Evolutionary conservation across 1,284 basidiomycete genomes (phyloP), one percentile per base, ranked within the genome.

Genomic region (Pholiota adiposa): DNA sequence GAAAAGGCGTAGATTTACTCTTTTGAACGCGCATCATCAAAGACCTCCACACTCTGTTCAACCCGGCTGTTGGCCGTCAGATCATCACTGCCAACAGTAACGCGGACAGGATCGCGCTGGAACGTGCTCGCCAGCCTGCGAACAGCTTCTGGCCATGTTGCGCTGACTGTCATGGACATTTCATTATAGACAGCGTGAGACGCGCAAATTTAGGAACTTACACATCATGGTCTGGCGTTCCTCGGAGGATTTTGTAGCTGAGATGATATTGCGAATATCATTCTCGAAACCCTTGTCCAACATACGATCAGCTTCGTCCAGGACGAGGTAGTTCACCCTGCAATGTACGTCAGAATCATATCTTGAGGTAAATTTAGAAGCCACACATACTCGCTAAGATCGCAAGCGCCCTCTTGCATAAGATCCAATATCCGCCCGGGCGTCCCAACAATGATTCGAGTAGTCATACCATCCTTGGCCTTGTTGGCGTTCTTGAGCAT

Each of bases 291-390:
- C 97, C 70, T 93, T 96, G 75, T 99, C 97, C 51, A 99, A 82
- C 97, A 99, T 98, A 49, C 97, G 85, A 77, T 99, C 97, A 1
- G 97, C 97, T 77, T 99, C 97, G 71, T 99, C 97, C 41, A 99
- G 79, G 0, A 98, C 97, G 16, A 98, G 82, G 79, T 96, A 98
- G 52, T 88, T 83, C 25, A 98, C 94, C 41, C 92, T 90, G 64
- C 54, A 1, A 48, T 25, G 38, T 50, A 27, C 41, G 19, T 43
- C n/a, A 58, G 33, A 8, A 51, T 9, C 43, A 23, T 27, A n/a
- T 16, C 12, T 52, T 25, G 27, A 38, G 4, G 55, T 8, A 38
- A 14, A 5, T 54, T 34, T 21, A 21, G 12, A 67, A n/a, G 41
- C 43, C 29, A 38, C 29, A 78, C 88, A 67, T 64, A 90, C 88